A percentile compares a stretch with the other conserved stretches of the same genome.
Evolutionary conservation across 257 asterid species (phyloP).

Genomic region (Nicotiana tomentosiformis): DNA sequence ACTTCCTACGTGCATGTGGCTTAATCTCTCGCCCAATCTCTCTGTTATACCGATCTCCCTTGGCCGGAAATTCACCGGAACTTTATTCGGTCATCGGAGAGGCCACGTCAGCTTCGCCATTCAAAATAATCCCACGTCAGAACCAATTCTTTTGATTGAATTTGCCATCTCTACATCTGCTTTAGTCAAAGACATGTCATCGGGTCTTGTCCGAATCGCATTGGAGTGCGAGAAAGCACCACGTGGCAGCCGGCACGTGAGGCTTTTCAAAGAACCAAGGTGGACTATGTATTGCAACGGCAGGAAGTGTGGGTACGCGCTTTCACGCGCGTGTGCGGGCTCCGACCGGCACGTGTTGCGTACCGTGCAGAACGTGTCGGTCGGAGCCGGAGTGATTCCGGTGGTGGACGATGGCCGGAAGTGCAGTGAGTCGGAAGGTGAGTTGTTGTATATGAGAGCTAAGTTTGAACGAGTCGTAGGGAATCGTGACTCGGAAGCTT

Average conservation of each 20-base stretch:
- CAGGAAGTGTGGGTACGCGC: slow-evolving; percentile 68
- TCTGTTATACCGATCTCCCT: slow-evolving; percentile 35
- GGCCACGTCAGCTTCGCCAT: slow-evolving; percentile 84
- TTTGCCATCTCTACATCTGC: slow-evolving; percentile 66
- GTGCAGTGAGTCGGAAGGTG: slow-evolving; percentile 52
- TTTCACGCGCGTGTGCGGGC: slow-evolving; percentile 45
- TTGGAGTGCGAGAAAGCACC: slow-evolving; percentile 63
- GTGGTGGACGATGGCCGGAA: slow-evolving; percentile 59
- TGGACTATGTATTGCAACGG: slow-evolving; percentile 97
- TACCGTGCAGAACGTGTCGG: slow-evolving; percentile 65
- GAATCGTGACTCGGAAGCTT: slow-evolving; percentile 86
- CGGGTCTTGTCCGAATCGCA: slow-evolving; percentile 75
- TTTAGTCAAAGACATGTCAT: slow-evolving; percentile 80
- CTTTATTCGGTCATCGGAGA: slow-evolving; percentile 70
- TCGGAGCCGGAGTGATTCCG: slow-evolving; percentile 93
- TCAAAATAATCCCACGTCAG: slow-evolving; percentile 59
- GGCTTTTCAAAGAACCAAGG: slow-evolving; percentile 48
- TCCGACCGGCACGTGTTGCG: slow-evolving; percentile 72
- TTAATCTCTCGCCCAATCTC: slow-evolving; percentile 8
- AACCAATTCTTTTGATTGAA: slow-evolving; percentile 59
- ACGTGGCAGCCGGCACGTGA: slow-evolving; percentile 23
- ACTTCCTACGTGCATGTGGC: slow-evolving; percentile 57
- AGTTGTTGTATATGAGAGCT: slow-evolving; percentile 86
- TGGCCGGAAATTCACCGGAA: slow-evolving; percentile 84
- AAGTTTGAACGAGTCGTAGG: slow-evolving; percentile 89